Conservation (phyloP, 306 rosid genomes). For the Rosa rugosa region DNA sequence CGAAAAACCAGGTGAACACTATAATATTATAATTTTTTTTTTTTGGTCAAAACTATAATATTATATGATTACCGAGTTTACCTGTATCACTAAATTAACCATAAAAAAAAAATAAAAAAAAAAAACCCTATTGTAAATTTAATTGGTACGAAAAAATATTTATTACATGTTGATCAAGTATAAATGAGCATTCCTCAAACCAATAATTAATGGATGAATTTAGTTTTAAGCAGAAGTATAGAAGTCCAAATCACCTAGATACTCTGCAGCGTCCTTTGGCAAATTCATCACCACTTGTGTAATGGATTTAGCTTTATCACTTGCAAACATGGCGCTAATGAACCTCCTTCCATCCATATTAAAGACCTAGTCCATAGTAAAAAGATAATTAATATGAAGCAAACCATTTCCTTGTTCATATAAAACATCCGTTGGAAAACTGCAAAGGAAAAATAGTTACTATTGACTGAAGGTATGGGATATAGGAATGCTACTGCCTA, state of each 20-base stretch:
- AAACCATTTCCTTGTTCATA: background rate
- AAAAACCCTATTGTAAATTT: background rate
- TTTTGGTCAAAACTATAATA: too few species aligned
- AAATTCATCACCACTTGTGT: constrained; percentile 96
- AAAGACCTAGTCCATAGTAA: constrained; percentile 56
- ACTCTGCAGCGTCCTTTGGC: constrained; percentile 87
- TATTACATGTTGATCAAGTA: background rate
- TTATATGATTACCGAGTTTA: background rate
- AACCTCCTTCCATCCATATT: constrained; percentile 99
- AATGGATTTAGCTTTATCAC: constrained; percentile 71
- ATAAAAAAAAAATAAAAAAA: too few species aligned
- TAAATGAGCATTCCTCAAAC: background rate
- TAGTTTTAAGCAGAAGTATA: background rate
- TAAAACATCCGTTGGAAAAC: background rate
- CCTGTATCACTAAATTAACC: background rate
- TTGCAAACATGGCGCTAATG: constrained; percentile 70
- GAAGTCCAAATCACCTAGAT: constrained; percentile 54
- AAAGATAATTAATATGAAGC: constrained; percentile 17
- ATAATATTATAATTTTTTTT: background rate
- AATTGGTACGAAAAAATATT: background rate
- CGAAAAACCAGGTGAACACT: background rate
- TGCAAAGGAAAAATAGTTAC: background rate
- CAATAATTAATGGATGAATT: background rate
- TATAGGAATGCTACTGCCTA: background rate
- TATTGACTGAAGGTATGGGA: background rate